These are phyloP conservation scores for Blastosporella zonata DNA, from an alignment of 1,284 basidiomycete genomes.

Conservation along the genomic window DNA sequence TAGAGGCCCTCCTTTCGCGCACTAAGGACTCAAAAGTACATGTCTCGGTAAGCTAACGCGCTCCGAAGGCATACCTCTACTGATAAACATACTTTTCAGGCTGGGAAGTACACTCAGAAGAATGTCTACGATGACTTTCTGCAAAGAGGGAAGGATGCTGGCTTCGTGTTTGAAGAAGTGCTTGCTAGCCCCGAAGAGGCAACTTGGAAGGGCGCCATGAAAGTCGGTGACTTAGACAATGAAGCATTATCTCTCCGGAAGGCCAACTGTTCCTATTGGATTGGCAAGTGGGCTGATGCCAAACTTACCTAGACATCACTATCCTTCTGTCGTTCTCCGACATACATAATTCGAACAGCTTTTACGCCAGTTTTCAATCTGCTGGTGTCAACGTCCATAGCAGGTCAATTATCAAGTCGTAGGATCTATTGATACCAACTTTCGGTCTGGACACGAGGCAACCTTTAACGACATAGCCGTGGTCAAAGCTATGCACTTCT, in stretches of 20 bases:
- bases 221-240: conserved; percentile 44
- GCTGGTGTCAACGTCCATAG: too few species aligned
- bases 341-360: background rate
- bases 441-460: too few species aligned
- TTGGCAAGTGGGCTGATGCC: conserved; percentile 41
- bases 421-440: too few species aligned
- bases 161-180: conserved; percentile 49
- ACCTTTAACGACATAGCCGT: too few species aligned
- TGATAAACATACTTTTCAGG: conserved; percentile 24
- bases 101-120: conserved; percentile 59
- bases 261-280: conserved; percentile 59
- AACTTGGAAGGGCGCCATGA: conserved; percentile 47
- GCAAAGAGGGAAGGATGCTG: conserved; percentile 33
- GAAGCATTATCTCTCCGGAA: conserved; percentile 50
- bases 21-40: conserved; percentile 44
- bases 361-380: background rate
- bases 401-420: too few species aligned
- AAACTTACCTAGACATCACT: background rate
- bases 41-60: conserved; percentile 41
- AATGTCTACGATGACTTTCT: conserved; percentile 58
- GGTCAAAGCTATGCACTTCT: too few species aligned
- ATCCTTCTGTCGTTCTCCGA: background rate
- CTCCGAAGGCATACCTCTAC: background rate
- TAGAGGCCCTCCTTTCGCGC: conserved; percentile 46
- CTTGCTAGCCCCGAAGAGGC: conserved; percentile 27